Base-by-base conservation (phyloP, 2,329 filamentous ascomycete genomes). In the Teratosphaeria epicoccoides region DNA sequence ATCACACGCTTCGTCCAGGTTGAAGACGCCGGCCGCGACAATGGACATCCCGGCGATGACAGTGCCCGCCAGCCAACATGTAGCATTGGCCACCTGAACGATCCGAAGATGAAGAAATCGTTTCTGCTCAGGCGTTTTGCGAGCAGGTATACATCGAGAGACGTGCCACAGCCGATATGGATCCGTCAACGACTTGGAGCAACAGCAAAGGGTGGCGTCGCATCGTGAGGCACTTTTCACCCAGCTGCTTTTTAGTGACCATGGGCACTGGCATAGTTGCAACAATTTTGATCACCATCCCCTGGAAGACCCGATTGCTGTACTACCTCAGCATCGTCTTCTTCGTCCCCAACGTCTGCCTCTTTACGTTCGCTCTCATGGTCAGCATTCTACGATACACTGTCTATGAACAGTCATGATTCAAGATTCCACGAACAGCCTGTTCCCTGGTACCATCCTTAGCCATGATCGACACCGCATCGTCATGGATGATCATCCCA, bases 191-290 rank as follows among this genome's bases (percentile, higher is more conserved):
- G 5, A 2, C 29, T 22, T 23, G 51, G 7, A 61, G 55, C 46
- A 26, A 61, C 48, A 46, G 57, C 12, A 49, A 51, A 22, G 61
- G 60, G 44, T 65, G 61, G 62, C 59, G 62, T 17, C 52, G 57
- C 2, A 56, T 64, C 10, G 61, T 64, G 10, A 56, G 61, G 43
- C 63, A 65, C 47, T 65, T 65, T 52, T 59, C 54, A 6, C 61
- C 61, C 0, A 62, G 61, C 9, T 65, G 63, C 63, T 66, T 66
- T 40, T 57, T 51, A n/a, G 60, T 64, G 10, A 65, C 57, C 9
- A 66, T 87, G 82, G 83, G 83, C 24, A 87, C 83, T 0, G 84
- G 83, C 14, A 80, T 87, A 33, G 79, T 84, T 3, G 78, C 80
- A 1, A 75, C 83, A 25, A 72, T 87, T 11, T 71, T 87, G 22